These are phyloP conservation scores for Phytophthora chlamydospora DNA, from an alignment of 352 stramenopile species.

Conservation along the genomic window DNA sequence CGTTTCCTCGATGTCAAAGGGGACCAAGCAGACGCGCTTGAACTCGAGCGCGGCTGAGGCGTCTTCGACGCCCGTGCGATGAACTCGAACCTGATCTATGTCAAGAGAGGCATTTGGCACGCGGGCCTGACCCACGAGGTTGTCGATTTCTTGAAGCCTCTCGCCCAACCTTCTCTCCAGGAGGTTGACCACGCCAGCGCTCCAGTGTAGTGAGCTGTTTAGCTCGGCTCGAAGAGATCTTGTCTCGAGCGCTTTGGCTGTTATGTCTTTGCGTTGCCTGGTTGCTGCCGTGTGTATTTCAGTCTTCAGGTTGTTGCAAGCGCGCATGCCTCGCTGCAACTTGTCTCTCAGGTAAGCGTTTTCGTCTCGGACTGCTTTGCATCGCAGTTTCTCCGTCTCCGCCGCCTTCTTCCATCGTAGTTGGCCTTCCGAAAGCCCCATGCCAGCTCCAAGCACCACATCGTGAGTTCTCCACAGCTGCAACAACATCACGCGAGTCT, in stretches of 20 bases:
- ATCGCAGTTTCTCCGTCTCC: constrained; percentile 11
- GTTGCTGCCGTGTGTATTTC: constrained; percentile 7
- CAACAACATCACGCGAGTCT: constrained; percentile 35
- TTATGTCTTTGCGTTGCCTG: constrained; percentile 9
- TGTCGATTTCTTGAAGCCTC: constrained; percentile 4
- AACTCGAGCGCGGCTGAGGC: constrained; percentile 15
- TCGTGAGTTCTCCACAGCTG: constrained; percentile 19
- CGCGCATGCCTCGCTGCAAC: constrained; percentile 11
- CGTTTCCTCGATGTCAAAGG: constrained; percentile 12
- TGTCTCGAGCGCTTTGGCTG: not conserved
- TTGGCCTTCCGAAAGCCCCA: constrained; percentile 15
- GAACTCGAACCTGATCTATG: constrained; percentile 19
- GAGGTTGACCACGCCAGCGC: not conserved
- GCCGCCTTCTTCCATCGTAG: constrained; percentile 11
- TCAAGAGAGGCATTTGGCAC: not conserved
- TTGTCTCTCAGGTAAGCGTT: constrained; percentile 19
- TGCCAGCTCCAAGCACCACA: constrained; percentile 7
- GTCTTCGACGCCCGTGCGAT: constrained; percentile 9
- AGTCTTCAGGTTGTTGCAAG: constrained; percentile 17
- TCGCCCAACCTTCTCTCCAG: constrained; percentile 13
- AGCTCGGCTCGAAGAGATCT: constrained; percentile 14
- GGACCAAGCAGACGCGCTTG: constrained; percentile 18
- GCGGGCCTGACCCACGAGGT: not conserved
- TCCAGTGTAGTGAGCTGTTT: not conserved
- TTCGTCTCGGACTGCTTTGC: constrained; percentile 1